Percentiles rank a stretch among this genome's conserved stretches.
phyloP scores from a whole-genome alignment of 768 basidiomycete genomes.

The Tephrocybe sp. region DNA sequence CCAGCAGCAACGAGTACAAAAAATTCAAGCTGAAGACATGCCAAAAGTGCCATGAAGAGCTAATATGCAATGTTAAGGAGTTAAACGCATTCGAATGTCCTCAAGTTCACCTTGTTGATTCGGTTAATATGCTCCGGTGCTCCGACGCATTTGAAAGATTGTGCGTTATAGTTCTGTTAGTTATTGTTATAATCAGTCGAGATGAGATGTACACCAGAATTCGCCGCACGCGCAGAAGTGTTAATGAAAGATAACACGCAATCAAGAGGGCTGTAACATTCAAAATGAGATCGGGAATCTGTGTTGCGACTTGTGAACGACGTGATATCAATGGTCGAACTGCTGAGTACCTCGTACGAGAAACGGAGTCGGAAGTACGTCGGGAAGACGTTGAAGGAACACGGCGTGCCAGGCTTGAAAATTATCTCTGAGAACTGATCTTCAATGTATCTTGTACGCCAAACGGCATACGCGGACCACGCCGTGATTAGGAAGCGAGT shows the following conservation, averaged over 20 bases:
- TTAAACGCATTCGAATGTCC: neutral
- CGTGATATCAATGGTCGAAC: neutral
- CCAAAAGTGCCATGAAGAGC: slow-evolving; percentile 56
- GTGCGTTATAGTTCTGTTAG: slow-evolving; percentile 41
- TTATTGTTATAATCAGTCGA: neutral
- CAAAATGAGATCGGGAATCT: slow-evolving; percentile 52
- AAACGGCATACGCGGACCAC: slow-evolving; percentile 54
- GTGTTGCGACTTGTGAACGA: neutral
- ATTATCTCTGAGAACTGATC: slow-evolving; percentile 38
- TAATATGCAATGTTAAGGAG: slow-evolving; percentile 17
- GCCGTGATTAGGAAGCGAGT: slow-evolving; percentile 45
- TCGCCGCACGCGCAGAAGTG: slow-evolving; percentile 38
- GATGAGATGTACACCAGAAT: neutral
- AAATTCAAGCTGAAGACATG: slow-evolving; percentile 52
- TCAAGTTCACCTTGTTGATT: slow-evolving; percentile 44
- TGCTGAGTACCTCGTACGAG: slow-evolving; percentile 37
- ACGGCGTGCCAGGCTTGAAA: slow-evolving; percentile 40
- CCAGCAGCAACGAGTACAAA: slow-evolving; percentile 51
- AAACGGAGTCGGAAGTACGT: slow-evolving; percentile 41
- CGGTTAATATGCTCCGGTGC: slow-evolving; percentile 49
- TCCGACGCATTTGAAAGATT: slow-evolving; percentile 53
- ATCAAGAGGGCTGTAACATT: slow-evolving; percentile 42
- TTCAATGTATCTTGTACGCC: slow-evolving; percentile 39
- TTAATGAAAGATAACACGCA: slow-evolving; percentile 43
- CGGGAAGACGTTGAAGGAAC: slow-evolving; percentile 47